phyloP scores from a whole-genome alignment of 495 filamentous ascomycete species.

The Penicillium antarcticum region DNA sequence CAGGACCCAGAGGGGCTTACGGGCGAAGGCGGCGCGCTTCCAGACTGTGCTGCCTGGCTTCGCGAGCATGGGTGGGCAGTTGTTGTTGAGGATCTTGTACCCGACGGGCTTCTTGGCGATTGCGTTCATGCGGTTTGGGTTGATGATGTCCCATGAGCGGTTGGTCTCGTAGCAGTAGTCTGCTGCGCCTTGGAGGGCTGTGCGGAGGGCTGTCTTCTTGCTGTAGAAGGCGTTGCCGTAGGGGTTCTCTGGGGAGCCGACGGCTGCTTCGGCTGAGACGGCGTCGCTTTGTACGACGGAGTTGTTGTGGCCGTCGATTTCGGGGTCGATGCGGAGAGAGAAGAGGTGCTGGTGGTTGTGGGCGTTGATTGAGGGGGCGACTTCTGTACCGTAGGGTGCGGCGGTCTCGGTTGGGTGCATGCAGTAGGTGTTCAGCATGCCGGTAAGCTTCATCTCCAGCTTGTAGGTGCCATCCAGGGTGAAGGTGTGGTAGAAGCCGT shows the following conservation, averaged over 20 bases:
- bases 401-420: constrained; percentile 44
- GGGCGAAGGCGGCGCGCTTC: constrained; percentile 37
- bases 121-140: constrained; percentile 40
- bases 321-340: constrained; percentile 51
- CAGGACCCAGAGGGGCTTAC: constrained; percentile 36
- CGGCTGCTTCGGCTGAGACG: constrained; percentile 29
- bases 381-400: constrained; percentile 47
- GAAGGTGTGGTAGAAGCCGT: constrained; percentile 54
- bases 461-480: constrained; percentile 49
- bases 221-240: constrained; percentile 49
- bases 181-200: constrained; percentile 36
- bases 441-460: constrained; percentile 47
- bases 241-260: constrained; percentile 40
- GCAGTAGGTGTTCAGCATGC: constrained; percentile 69
- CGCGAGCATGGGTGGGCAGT: constrained; percentile 30
- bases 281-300: constrained; percentile 49
- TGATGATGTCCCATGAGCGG: constrained; percentile 48
- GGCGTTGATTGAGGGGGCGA: constrained; percentile 42
- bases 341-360: constrained; percentile 56
- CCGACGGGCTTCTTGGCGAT: constrained; percentile 35
- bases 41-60: constrained; percentile 36
- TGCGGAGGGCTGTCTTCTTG: constrained; percentile 42
- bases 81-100: constrained; percentile 40
- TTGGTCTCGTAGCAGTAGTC: constrained; percentile 47
- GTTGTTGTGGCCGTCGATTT: constrained; percentile 51